Conservation (phyloP, 495 filamentous ascomycete species). For the Hypoxylon intermedium region DNA sequence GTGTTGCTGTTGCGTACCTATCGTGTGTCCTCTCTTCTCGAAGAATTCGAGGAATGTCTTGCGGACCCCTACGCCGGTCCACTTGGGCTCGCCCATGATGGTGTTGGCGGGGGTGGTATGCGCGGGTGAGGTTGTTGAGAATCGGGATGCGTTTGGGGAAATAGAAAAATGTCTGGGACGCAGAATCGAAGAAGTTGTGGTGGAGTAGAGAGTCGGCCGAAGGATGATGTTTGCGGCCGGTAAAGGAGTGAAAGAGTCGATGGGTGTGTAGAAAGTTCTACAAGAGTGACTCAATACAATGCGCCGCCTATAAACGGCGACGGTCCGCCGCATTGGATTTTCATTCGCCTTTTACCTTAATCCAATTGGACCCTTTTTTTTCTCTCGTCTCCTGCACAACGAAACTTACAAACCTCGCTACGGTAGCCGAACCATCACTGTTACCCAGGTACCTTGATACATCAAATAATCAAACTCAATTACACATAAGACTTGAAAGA, state of each 20-base stretch:
- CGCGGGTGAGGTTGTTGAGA: constrained; percentile 15
- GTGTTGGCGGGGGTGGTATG: constrained; percentile 20
- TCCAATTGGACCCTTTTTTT: constrained; percentile 8
- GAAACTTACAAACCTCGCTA: constrained; percentile 12
- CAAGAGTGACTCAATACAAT: constrained; percentile 42
- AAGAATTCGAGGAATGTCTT: constrained; percentile 90
- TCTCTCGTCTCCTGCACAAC: constrained; percentile 4
- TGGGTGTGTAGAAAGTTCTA: constrained; percentile 44
- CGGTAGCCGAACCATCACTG: not conserved
- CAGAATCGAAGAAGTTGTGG: constrained; percentile 9
- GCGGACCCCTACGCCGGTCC: constrained; percentile 69
- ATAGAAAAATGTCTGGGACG: constrained; percentile 1
- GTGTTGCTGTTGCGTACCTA: constrained; percentile 50
- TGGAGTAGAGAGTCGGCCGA: constrained; percentile 18
- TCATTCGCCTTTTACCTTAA: constrained; percentile 25
- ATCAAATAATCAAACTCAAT: not conserved
- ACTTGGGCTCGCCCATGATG: constrained; percentile 59
- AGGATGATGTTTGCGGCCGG: constrained; percentile 33
- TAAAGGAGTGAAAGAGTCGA: constrained; percentile 24
- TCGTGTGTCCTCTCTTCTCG: constrained; percentile 65
- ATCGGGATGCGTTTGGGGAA: constrained; percentile 7
- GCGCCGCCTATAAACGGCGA: constrained; percentile 45
- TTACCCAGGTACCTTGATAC: not conserved
- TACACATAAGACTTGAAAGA: not conserved
- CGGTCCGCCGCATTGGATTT: constrained; percentile 31